Evolutionary conservation across 371 early-diverging fungal species (phyloP).

Genomic region (Circinella minor): DNA sequence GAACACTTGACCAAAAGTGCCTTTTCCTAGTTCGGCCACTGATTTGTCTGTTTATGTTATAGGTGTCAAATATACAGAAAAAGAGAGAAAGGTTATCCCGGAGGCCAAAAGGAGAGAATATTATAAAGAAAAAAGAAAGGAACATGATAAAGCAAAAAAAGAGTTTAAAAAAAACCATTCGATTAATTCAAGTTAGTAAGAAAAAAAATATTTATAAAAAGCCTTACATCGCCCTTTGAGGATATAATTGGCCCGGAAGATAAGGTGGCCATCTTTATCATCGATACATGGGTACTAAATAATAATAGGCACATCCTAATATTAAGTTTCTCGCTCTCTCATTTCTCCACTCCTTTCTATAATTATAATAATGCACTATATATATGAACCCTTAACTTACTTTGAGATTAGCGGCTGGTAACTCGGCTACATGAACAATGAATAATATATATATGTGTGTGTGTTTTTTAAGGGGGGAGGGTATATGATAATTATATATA

Average conservation of each 20-base stretch:
- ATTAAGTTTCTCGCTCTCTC: no score
- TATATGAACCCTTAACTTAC: neutral
- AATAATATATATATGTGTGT: neutral
- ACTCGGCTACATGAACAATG: neutral
- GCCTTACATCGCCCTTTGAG: constrained; percentile 75
- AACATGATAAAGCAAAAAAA: neutral
- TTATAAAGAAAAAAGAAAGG: neutral
- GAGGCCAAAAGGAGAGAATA: no score
- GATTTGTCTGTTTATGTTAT: constrained; percentile 67
- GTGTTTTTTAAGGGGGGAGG: neutral
- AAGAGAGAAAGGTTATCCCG: neutral
- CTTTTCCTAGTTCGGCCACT: constrained; percentile 87
- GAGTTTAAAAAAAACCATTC: neutral
- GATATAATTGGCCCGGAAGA: constrained; percentile 75
- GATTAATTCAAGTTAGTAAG: neutral
- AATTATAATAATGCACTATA: neutral
- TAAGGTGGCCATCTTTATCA: constrained; percentile 93
- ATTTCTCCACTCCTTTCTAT: neutral
- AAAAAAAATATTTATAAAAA: constrained; percentile 15
- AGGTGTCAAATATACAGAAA: constrained; percentile 4
- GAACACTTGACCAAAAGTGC: constrained; percentile 97
- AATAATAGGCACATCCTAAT: no score
- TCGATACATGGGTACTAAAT: constrained; percentile 6
- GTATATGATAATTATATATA: no score
- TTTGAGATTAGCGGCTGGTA: constrained; percentile 5